Evolutionary conservation across 148 eudicot species (phyloP).

Genomic region (Camellia sinensis): DNA sequence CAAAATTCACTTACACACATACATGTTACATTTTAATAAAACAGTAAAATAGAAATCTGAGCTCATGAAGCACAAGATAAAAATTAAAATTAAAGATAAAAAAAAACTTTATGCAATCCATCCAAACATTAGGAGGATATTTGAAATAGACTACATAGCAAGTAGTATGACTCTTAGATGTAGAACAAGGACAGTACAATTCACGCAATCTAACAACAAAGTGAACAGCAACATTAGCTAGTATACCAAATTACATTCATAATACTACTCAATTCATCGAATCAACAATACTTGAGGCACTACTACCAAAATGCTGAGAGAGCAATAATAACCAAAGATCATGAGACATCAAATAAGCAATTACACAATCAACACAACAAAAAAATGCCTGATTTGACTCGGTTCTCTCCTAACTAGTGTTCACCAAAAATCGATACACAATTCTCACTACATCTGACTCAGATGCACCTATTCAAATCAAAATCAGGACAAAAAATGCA

Average conservation of each 20-base stretch:
- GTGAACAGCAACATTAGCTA: neutral
- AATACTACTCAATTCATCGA: neutral
- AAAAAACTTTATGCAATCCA: neutral
- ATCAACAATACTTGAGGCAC: neutral
- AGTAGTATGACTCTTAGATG: no score
- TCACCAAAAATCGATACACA: neutral
- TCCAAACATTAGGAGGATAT: neutral
- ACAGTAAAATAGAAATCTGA: neutral
- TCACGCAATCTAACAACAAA: neutral
- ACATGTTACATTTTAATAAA: no score
- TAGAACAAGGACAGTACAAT: neutral
- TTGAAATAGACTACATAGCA: neutral
- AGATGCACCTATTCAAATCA: neutral
- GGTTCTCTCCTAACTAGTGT: neutral
- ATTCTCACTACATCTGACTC: neutral
- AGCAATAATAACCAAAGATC: neutral
- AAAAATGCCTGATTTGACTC: neutral
- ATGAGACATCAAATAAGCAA: neutral
- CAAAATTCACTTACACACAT: no score
- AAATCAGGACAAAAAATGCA: slow-evolving; percentile 12
- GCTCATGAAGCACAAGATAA: neutral
- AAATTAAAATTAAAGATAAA: no score
- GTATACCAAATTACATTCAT: neutral
- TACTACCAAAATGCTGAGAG: neutral
- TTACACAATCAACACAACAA: neutral